Evolutionary conservation across 345 rosid genomes (phyloP).

Genomic region (Noccaea caerulescens): DNA sequence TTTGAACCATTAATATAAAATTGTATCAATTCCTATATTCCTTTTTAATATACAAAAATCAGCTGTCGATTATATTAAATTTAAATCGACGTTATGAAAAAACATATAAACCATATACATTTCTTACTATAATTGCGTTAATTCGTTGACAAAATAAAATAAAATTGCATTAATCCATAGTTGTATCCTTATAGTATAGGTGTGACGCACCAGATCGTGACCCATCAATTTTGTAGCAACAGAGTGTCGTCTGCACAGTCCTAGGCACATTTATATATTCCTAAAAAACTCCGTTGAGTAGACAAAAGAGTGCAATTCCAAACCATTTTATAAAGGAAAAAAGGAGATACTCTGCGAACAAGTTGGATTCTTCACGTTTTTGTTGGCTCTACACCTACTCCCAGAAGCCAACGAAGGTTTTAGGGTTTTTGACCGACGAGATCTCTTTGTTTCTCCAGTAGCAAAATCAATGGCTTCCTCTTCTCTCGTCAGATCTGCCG

Average conservation of each 20-base stretch:
- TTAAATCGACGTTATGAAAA: too few species aligned
- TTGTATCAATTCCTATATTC: too few species aligned
- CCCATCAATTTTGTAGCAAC: slow-evolving; percentile 38
- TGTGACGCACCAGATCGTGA: slow-evolving; percentile 19
- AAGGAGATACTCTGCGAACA: slow-evolving; percentile 28
- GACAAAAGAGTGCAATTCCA: slow-evolving; percentile 26
- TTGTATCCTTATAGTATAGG: not conserved
- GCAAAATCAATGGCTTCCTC: slow-evolving; percentile 63
- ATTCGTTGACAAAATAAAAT: too few species aligned
- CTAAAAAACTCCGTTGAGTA: slow-evolving; percentile 31
- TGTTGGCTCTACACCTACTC: slow-evolving; percentile 46
- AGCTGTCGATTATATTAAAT: too few species aligned
- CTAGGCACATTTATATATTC: slow-evolving; percentile 30
- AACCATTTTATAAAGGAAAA: slow-evolving; percentile 23
- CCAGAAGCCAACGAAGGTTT: slow-evolving; percentile 34
- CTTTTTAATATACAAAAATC: too few species aligned
- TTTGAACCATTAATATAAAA: too few species aligned
- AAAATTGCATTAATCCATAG: not conserved
- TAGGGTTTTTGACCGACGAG: slow-evolving; percentile 37
- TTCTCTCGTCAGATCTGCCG: slow-evolving; percentile 66
- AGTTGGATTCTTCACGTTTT: slow-evolving; percentile 41
- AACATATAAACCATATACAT: too few species aligned
- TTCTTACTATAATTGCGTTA: too few species aligned
- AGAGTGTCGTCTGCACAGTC: slow-evolving; percentile 33
- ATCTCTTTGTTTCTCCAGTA: slow-evolving; percentile 36